Conservation (phyloP, 169 alveolate species). For the Cryptosporidium parvum region DNA sequence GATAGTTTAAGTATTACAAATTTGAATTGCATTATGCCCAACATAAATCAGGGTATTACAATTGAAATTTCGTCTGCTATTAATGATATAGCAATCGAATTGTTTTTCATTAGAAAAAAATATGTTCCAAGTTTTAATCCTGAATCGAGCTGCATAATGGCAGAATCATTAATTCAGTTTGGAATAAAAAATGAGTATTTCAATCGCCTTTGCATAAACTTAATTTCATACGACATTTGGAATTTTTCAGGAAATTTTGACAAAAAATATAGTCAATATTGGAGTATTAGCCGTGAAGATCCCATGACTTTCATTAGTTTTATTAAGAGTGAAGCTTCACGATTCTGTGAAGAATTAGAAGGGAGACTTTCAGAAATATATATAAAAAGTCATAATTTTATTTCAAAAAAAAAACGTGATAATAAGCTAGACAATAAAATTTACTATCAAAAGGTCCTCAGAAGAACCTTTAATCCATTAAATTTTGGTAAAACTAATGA, state of each 20-base stretch:
- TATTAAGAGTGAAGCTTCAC: slow-evolving; percentile 28
- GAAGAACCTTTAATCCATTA: slow-evolving; percentile 25
- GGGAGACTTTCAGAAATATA: slow-evolving; percentile 34
- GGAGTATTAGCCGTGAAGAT: slow-evolving; percentile 12
- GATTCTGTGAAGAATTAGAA: slow-evolving; percentile 18
- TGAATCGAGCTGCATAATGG: slow-evolving; percentile 52
- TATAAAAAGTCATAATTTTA: slow-evolving; percentile 39
- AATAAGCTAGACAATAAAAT: background rate
- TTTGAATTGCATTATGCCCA: slow-evolving; percentile 14
- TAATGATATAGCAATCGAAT: slow-evolving; percentile 43
- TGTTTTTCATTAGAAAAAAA: slow-evolving; percentile 49
- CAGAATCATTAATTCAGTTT: slow-evolving; percentile 28
- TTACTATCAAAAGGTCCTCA: slow-evolving; percentile 24
- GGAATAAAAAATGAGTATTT: slow-evolving; percentile 50
- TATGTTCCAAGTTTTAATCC: slow-evolving; percentile 40
- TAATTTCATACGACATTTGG: slow-evolving; percentile 54
- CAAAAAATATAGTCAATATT: slow-evolving; percentile 1
- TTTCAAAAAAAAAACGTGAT: background rate
- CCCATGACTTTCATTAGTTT: slow-evolving; percentile 16
- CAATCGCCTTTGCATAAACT: slow-evolving; percentile 5
- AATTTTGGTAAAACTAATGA: background rate
- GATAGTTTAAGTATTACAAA: slow-evolving; percentile 18
- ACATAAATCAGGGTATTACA: slow-evolving; percentile 40
- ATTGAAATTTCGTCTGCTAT: slow-evolving; percentile 23
- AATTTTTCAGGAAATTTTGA: slow-evolving; percentile 27